phyloP scores from a whole-genome alignment of 371 early-diverging fungal genomes.

The Zychaea mexicana region DNA sequence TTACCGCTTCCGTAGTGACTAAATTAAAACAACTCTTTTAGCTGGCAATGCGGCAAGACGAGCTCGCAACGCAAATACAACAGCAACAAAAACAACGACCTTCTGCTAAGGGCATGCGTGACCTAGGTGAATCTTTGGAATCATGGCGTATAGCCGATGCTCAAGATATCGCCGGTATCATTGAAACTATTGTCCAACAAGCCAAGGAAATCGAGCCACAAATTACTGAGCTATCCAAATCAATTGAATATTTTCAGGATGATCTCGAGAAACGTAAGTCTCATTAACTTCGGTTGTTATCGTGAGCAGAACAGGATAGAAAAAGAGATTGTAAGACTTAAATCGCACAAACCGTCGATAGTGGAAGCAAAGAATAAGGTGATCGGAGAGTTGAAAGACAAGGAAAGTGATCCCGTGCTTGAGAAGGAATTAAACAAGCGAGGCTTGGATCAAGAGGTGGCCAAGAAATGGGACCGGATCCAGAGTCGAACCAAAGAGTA shows the following conservation, averaged over 20 bases:
- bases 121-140: not conserved
- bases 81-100: conserved; percentile 1
- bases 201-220: conserved; percentile 3
- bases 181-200: conserved; percentile 5
- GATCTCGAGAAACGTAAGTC: conserved; percentile 22
- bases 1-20: not conserved
- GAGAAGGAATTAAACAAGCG: conserved; percentile 6
- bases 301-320: too few relatives aligned
- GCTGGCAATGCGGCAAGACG: conserved; percentile 10
- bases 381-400: conserved; percentile 5
- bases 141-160: conserved; percentile 22
- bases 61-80: conserved; percentile 4
- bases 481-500: not conserved
- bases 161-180: conserved; percentile 5
- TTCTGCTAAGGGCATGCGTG: not conserved
- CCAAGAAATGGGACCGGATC: not conserved
- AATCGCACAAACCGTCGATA: not conserved
- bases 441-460: not conserved
- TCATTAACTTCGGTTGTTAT: not conserved
- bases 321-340: not conserved
- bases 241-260: conserved; percentile 8
- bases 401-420: conserved; percentile 3
- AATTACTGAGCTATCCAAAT: not conserved
- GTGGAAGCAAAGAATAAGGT: conserved; percentile 1
- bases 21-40: not conserved